A percentile compares a stretch with the other conserved stretches of the same genome.
Evolutionary conservation across 2,329 filamentous ascomycete species (phyloP).

Genomic region (Dothideomycetidae sp.): DNA sequence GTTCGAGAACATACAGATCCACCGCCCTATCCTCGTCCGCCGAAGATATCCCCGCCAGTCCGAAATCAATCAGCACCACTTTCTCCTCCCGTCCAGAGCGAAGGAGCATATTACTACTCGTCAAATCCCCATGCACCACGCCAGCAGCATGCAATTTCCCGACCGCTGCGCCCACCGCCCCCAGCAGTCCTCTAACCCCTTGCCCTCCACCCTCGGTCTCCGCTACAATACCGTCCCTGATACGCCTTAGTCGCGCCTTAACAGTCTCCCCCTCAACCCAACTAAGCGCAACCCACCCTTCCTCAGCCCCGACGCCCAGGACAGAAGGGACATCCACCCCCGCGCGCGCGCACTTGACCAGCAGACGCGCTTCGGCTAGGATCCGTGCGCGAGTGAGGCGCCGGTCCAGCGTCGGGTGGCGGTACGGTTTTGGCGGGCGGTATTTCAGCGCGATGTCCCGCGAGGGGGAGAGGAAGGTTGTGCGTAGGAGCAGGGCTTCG

Average conservation of each 20-base stretch:
- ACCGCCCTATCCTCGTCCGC: slow-evolving; percentile 90
- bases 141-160: slow-evolving; percentile 60
- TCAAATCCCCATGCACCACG: slow-evolving; percentile 87
- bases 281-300: slow-evolving; percentile 64
- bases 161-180: slow-evolving; percentile 22
- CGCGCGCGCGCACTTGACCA: slow-evolving; percentile 64
- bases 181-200: slow-evolving; percentile 19
- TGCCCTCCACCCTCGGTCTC: slow-evolving; percentile 19
- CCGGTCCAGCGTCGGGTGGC: slow-evolving; percentile 76
- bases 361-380: slow-evolving; percentile 72
- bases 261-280: slow-evolving; percentile 66
- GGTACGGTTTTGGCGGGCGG: slow-evolving; percentile 79
- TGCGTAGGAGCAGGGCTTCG: slow-evolving; percentile 86
- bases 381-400: slow-evolving; percentile 78
- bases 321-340: slow-evolving; percentile 73
- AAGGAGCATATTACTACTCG: slow-evolving; percentile 94
- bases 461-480: slow-evolving; percentile 56
- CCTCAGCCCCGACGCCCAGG: slow-evolving; percentile 51
- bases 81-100: slow-evolving; percentile 48
- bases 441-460: slow-evolving; percentile 73
- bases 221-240: slow-evolving; percentile 30
- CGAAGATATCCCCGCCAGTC: slow-evolving; percentile 64
- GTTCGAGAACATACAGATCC: slow-evolving; percentile 87
- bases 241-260: slow-evolving; percentile 51
- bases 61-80: slow-evolving; percentile 87